Evolutionary conservation across 2,329 filamentous ascomycete species (phyloP), one percentile per base, ranked within the genome.

Genomic region (Botryotinia narcissicola): DNA sequence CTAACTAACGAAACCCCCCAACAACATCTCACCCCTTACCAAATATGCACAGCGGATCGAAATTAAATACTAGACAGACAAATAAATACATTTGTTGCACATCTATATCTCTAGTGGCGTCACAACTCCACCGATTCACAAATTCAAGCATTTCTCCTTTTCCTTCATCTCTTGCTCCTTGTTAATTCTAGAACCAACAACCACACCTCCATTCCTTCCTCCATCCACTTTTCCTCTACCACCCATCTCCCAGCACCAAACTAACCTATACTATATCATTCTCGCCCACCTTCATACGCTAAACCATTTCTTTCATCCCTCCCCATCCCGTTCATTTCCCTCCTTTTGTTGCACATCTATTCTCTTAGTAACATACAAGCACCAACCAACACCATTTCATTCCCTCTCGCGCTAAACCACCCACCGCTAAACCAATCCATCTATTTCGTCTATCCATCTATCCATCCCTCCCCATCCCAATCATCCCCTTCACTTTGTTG

Each of bases 51-150:
- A 3, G 12, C 48, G 14, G n/a, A 54, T 54, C 25, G 5, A 14
- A 14, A 3, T n/a, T 8, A 7, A n/a, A 54, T 54, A 1, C 25
- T n/a, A n/a, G 48, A 5, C 2, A 54, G 12, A n/a, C 3, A 32
- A 2, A 44, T 10, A 32, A 8, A 44, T 10, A n/a, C 6, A 10
- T 71, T 46, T 66, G 60, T 71, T 66, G 60, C 60, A 66, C 46
- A 32, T 71, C 70, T 57, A 32, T 1, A 37, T 40, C 51, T 71
- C 40, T 71, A 66, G 60, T 71, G 60, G 60, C 37, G 60, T 64
- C 54, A 46, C 40, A 35, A 32, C 29, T 32, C 61, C 40, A 42
- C 16, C n/a, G 2, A 25, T 25, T 4, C 22, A 63, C 44, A 46
- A 22, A 7, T n/a, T 29, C 37, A 18, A 22, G 12, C 32, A 0